A percentile compares a stretch with the other conserved stretches of the same genome.
phyloP scores from a whole-genome alignment of 441 rosid species.

The Bocquillonia castaneifolia region DNA sequence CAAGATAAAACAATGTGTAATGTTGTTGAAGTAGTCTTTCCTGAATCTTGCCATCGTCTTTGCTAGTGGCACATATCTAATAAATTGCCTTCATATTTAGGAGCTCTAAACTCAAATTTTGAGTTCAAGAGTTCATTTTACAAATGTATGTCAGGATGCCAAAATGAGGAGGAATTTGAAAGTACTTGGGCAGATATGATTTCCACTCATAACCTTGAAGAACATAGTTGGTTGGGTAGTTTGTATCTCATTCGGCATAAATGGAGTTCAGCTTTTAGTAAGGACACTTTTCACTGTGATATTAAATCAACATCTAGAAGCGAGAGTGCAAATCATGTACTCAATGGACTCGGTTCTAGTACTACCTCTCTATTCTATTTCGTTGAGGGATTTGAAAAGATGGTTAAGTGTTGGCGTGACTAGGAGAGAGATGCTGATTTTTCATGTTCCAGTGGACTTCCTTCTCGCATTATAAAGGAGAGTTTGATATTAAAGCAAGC shows the following conservation, averaged over 20 bases:
- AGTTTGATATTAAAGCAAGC: neutral
- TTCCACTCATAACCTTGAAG: neutral
- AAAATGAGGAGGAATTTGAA: neutral
- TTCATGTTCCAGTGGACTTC: no score
- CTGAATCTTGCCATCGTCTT: neutral
- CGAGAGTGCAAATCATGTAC: neutral
- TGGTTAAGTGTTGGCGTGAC: neutral
- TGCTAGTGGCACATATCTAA: slow-evolving; percentile 2
- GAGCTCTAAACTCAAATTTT: neutral
- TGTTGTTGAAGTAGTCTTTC: neutral
- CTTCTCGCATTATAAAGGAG: neutral
- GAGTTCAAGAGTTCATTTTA: neutral
- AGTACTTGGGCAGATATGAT: neutral
- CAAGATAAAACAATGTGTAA: slow-evolving; percentile 7
- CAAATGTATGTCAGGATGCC: neutral
- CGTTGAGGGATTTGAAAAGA: neutral
- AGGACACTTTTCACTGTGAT: neutral
- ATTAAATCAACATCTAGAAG: neutral
- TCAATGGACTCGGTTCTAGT: neutral
- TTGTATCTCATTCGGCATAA: neutral
- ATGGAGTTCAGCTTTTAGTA: neutral
- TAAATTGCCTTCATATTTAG: slow-evolving; percentile 4
- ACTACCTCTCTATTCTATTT: neutral
- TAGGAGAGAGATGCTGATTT: neutral
- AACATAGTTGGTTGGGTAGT: neutral